Conservation (phyloP, 768 basidiomycete species). For the Coprinopsis cinerea region DNA sequence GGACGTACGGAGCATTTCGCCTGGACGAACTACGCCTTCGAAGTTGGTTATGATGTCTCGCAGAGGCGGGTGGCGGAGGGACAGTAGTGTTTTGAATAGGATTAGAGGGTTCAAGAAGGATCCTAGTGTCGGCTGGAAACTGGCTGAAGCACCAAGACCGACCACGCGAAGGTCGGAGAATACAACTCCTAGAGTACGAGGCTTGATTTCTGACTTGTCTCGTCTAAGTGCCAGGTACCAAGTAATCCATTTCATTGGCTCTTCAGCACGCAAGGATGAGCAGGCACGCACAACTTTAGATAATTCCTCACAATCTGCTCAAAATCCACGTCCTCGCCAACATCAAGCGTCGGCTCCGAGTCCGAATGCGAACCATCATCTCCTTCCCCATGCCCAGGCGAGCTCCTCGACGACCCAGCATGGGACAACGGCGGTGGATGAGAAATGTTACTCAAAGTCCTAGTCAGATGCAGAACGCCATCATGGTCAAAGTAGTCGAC, state of each 20-base stretch:
- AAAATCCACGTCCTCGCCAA: conserved; percentile 29
- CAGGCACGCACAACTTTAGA: conserved; percentile 27
- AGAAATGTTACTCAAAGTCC: conserved; percentile 27
- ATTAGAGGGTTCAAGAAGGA: conserved; percentile 52
- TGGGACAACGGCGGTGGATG: conserved; percentile 5
- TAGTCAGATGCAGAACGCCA: conserved; percentile 38
- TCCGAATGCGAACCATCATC: conserved; percentile 12
- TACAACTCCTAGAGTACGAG: conserved; percentile 53
- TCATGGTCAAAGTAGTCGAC: conserved; percentile 49
- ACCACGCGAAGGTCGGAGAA: conserved; percentile 56
- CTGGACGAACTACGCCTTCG: conserved; percentile 58
- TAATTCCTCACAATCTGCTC: conserved; percentile 27
- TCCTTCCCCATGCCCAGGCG: conserved; percentile 13
- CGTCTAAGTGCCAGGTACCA: too few relatives aligned
- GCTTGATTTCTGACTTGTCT: conserved; percentile 42
- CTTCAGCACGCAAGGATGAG: neutral
- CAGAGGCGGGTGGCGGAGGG: conserved; percentile 52
- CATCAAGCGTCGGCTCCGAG: conserved; percentile 19
- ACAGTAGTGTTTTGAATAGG: conserved; percentile 36
- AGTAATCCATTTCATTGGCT: neutral
- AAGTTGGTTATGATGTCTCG: conserved; percentile 59
- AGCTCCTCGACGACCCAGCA: conserved; percentile 8
- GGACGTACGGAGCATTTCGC: conserved; percentile 65
- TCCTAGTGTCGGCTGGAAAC: conserved; percentile 55
- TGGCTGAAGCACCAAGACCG: conserved; percentile 51